Conservation (phyloP, 257 asterid species). For the Gardenia jasminoides region DNA sequence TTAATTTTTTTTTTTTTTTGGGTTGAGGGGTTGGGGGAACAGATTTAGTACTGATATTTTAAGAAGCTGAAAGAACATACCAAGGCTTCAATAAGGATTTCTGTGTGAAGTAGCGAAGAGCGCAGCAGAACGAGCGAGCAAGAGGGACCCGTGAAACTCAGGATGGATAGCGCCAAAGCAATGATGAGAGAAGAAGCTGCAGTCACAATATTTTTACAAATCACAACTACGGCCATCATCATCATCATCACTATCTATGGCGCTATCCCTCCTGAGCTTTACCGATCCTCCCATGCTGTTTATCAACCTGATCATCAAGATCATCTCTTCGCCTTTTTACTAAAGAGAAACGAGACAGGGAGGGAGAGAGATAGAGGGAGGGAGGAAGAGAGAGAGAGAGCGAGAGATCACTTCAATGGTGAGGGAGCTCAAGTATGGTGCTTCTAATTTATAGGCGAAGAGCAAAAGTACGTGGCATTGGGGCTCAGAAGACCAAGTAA, state of each 20-base stretch:
- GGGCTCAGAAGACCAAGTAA: constrained; percentile 1
- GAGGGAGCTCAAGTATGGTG: constrained; percentile 19
- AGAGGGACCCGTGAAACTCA: constrained; percentile 75
- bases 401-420: not conserved
- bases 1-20: no score
- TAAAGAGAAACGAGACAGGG: not conserved
- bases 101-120: not conserved
- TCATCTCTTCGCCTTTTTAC: not conserved
- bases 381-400: not conserved
- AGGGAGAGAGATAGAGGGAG: constrained; percentile 5
- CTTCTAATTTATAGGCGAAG: constrained; percentile 35
- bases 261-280: constrained; percentile 99
- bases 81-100: not conserved
- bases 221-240: not conserved
- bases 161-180: constrained; percentile 83
- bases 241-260: constrained; percentile 28
- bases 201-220: not conserved
- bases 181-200: not conserved
- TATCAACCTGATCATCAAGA: not conserved
- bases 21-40: no score
- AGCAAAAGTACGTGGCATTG: not conserved
- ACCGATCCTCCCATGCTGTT: constrained; percentile 49
- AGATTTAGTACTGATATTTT: not conserved
- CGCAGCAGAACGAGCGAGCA: constrained; percentile 28
- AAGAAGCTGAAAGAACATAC: constrained; percentile 6